A percentile compares a stretch with the other conserved stretches of the same genome.
These are phyloP conservation scores for Colletotrichum spinosum DNA, from an alignment of 2,329 filamentous ascomycete species.

Conservation along the genomic window DNA sequence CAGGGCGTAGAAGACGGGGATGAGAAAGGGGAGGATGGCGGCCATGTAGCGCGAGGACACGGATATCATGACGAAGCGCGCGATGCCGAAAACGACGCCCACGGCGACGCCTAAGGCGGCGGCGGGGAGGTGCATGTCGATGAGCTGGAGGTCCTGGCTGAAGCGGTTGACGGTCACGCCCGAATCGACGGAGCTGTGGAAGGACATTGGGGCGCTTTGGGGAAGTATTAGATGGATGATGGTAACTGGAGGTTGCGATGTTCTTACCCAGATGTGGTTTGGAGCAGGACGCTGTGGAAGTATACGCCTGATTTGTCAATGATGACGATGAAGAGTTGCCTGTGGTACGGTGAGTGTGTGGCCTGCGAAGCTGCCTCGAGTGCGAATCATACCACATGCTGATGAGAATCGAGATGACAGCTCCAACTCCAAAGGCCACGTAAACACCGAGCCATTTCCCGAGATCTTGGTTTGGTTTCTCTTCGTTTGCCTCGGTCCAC, in stretches of 20 bases:
- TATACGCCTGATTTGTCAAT: slow-evolving; percentile 45
- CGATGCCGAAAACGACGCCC: slow-evolving; percentile 25
- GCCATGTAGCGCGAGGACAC: slow-evolving; percentile 48
- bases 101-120: slow-evolving; percentile 39
- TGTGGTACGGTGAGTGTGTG: neutral
- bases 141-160: slow-evolving; percentile 40
- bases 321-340: slow-evolving; percentile 47
- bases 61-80: slow-evolving; percentile 39
- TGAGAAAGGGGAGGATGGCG: slow-evolving; percentile 44
- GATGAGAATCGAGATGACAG: slow-evolving; percentile 17
- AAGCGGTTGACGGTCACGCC: slow-evolving; percentile 41
- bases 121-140: slow-evolving; percentile 40
- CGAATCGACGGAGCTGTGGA: slow-evolving; percentile 38
- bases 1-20: slow-evolving; percentile 44
- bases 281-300: slow-evolving; percentile 43
- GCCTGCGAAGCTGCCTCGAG: neutral
- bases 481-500: slow-evolving; percentile 57
- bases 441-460: slow-evolving; percentile 53
- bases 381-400: slow-evolving; percentile 18
- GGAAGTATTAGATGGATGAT: neutral
- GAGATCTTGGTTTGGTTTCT: slow-evolving; percentile 49
- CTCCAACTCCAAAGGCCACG: slow-evolving; percentile 32
- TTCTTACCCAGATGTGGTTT: slow-evolving; percentile 40
- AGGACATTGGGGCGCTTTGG: slow-evolving; percentile 37
- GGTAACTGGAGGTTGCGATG: neutral